Evolutionary conservation across 305 asterid genomes (phyloP).

Genomic region (Salvia sclarea): DNA sequence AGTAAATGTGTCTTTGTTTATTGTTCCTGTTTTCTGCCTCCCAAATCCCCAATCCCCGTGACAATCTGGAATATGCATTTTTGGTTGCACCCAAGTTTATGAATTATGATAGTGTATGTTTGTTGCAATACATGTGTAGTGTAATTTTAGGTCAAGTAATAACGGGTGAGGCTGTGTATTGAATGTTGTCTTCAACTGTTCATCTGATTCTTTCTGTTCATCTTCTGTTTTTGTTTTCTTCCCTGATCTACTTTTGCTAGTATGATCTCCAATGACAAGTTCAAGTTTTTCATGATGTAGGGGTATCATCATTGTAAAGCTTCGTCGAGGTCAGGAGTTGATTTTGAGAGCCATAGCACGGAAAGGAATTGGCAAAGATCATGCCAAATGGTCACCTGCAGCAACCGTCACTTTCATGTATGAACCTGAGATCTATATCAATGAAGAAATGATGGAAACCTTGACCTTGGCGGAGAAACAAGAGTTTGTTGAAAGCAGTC

Average conservation of each 20-base stretch:
- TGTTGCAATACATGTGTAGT: neutral
- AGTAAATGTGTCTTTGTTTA: neutral
- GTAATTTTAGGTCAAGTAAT: neutral
- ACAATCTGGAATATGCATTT: neutral
- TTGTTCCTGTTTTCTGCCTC: neutral
- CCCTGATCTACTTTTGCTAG: neutral
- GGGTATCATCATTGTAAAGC: conserved; percentile 96
- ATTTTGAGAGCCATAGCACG: conserved; percentile 92
- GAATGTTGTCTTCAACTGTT: neutral
- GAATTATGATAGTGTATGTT: neutral
- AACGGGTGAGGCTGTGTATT: neutral
- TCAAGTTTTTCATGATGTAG: conserved; percentile 41
- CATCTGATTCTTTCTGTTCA: neutral
- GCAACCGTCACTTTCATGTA: conserved; percentile 98
- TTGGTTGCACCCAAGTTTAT: neutral
- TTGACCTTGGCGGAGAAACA: conserved; percentile 62
- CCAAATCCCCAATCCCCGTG: neutral
- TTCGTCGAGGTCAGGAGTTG: conserved; percentile 94
- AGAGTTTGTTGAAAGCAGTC: conserved; percentile 87
- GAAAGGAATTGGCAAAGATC: conserved; percentile 98
- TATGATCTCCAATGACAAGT: neutral
- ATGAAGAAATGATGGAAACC: conserved; percentile 87
- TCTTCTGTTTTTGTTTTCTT: neutral
- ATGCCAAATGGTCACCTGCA: conserved; percentile 99
- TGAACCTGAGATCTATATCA: conserved; percentile 86